Evolutionary conservation across 129 eudicot genomes (phyloP).

Genomic region (Erigeron canadensis): DNA sequence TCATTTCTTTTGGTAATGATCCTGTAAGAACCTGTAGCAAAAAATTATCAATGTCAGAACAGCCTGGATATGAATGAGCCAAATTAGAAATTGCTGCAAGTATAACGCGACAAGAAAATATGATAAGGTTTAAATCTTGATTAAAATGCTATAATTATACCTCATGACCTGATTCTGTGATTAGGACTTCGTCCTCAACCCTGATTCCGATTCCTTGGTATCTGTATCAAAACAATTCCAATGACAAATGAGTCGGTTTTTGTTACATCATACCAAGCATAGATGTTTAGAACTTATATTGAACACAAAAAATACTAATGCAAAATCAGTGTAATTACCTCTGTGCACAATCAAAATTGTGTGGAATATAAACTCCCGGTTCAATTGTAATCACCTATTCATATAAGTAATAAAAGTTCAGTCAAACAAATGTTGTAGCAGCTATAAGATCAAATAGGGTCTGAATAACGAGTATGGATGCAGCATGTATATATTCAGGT

Average conservation of each 20-base stretch:
- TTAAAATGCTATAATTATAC: slow-evolving; percentile 32
- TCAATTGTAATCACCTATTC: slow-evolving; percentile 92
- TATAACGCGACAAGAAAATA: not conserved
- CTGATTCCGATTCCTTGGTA: slow-evolving; percentile 92
- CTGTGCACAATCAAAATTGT: slow-evolving; percentile 54
- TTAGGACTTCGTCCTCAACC: slow-evolving; percentile 93
- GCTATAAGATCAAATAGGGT: not conserved
- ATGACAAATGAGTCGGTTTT: not conserved
- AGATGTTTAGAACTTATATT: no score
- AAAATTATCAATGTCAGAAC: not conserved
- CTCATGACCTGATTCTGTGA: slow-evolving; percentile 90
- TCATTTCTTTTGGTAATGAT: slow-evolving; percentile 78
- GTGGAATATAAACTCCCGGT: slow-evolving; percentile 88
- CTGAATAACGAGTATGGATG: not conserved
- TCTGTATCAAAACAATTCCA: slow-evolving; percentile 39
- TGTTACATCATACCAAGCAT: not conserved
- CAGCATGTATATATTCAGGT: not conserved
- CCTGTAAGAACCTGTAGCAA: slow-evolving; percentile 79
- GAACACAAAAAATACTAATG: not conserved
- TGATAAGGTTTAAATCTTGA: not conserved
- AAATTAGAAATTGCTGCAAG: not conserved
- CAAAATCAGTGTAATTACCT: slow-evolving; percentile 41
- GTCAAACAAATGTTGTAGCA: slow-evolving; percentile 12
- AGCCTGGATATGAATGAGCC: not conserved
- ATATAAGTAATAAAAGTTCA: slow-evolving; percentile 9